Percentiles rank a stretch among this genome's conserved stretches.
phyloP scores from a whole-genome alignment of 2,329 filamentous ascomycete genomes.

The Ophiostoma sp. region DNA sequence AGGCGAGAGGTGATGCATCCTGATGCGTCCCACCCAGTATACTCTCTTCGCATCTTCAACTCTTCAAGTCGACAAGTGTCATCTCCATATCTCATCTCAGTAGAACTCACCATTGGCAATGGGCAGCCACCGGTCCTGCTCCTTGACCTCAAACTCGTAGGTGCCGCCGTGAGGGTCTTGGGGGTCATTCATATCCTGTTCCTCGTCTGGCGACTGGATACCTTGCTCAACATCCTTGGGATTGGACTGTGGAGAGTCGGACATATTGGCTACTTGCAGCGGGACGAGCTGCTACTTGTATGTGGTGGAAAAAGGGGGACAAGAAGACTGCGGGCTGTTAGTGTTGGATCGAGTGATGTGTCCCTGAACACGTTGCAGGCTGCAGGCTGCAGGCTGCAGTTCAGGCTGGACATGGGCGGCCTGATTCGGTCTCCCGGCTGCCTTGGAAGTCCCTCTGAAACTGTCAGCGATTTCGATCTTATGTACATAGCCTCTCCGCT shows the following conservation, averaged over 20 bases:
- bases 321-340: background rate
- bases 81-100: background rate
- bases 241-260: constrained; percentile 77
- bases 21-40: background rate
- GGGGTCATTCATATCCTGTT: constrained; percentile 87
- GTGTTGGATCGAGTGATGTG: constrained; percentile 45
- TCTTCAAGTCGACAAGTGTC: background rate
- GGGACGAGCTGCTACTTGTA: constrained; percentile 50
- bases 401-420: constrained; percentile 34
- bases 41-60: background rate
- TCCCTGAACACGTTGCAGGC: constrained; percentile 58
- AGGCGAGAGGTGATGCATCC: background rate
- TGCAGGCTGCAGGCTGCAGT: constrained; percentile 23
- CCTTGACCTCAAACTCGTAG: constrained; percentile 98
- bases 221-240: constrained; percentile 91
- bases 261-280: constrained; percentile 82
- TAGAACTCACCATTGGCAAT: constrained; percentile 96
- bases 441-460: background rate
- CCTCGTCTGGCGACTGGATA: constrained; percentile 89
- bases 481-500: background rate
- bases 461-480: background rate
- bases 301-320: background rate
- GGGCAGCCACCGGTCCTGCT: constrained; percentile 98
- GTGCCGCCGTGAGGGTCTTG: constrained; percentile 70
- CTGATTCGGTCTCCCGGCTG: background rate